Evolutionary conservation across 1,139 yeast species (phyloP).

Genomic region (Blastobotrys serpentis): DNA sequence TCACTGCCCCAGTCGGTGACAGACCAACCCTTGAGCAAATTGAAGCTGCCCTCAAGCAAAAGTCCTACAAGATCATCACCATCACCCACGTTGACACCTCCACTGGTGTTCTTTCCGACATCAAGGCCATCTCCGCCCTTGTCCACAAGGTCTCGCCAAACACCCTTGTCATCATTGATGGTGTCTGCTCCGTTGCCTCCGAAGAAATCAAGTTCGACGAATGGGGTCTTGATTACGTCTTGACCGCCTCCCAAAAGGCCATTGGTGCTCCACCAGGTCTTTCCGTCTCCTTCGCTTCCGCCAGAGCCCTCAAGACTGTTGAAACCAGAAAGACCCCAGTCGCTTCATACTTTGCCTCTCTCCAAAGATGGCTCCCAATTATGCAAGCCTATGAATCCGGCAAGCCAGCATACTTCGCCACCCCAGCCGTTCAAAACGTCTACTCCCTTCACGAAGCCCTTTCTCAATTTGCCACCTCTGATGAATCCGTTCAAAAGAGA

Average conservation of each 20-base stretch:
- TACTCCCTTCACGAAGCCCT: slow-evolving; percentile 79
- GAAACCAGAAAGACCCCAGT: slow-evolving; percentile 50
- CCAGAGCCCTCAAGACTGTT: slow-evolving; percentile 69
- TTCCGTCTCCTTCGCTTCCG: slow-evolving; percentile 72
- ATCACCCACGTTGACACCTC: slow-evolving; percentile 96
- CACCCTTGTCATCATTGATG: slow-evolving; percentile 82
- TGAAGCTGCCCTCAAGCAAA: slow-evolving; percentile 52
- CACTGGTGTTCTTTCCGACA: slow-evolving; percentile 81
- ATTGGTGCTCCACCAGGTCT: slow-evolving; percentile 94
- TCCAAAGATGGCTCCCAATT: slow-evolving; percentile 85
- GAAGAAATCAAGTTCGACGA: slow-evolving; percentile 81
- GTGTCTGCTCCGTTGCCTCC: slow-evolving; percentile 91
- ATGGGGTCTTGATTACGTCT: slow-evolving; percentile 87
- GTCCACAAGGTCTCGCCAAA: slow-evolving; percentile 71
- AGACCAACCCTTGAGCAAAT: slow-evolving; percentile 59
- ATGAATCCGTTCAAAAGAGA: slow-evolving; percentile 58
- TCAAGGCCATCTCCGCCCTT: slow-evolving; percentile 58
- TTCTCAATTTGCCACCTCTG: slow-evolving; percentile 59
- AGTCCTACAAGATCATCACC: slow-evolving; percentile 67
- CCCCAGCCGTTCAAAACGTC: slow-evolving; percentile 86
- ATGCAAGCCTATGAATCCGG: slow-evolving; percentile 86
- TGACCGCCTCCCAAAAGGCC: slow-evolving; percentile 95
- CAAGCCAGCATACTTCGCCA: slow-evolving; percentile 83
- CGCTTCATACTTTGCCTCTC: slow-evolving; percentile 67
- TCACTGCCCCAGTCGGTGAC: slow-evolving; percentile 67